phyloP scores from a whole-genome alignment of 2,329 filamentous ascomycete species.

The Calonectria leucothoes region DNA sequence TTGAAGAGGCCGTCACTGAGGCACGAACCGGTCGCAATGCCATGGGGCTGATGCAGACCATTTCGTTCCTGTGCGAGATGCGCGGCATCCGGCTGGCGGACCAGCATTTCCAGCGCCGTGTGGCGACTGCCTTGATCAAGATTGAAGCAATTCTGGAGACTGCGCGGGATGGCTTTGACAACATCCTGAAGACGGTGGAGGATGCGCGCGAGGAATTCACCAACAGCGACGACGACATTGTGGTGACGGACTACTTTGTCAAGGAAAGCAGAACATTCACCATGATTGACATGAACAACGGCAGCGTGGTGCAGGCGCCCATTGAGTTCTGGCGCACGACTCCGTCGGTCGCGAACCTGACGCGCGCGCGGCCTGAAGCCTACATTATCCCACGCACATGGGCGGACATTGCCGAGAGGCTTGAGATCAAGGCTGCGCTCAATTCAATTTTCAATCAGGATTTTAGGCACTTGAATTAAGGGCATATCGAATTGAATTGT shows the following conservation, averaged over 20 bases:
- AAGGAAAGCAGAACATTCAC: neutral
- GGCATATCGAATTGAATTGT: no score
- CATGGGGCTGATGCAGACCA: neutral
- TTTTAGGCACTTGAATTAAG: no score
- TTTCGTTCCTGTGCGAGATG: neutral
- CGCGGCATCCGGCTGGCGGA: neutral
- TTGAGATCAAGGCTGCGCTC: no score
- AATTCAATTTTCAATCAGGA: no score
- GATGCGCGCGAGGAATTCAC: neutral
- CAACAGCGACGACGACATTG: neutral
- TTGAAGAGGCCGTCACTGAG: neutral
- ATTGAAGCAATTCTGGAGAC: neutral
- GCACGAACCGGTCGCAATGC: neutral
- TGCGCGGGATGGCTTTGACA: neutral
- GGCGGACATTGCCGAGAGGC: neutral
- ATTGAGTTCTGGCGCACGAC: neutral
- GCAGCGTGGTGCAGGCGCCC: neutral
- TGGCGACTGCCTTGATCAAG: neutral
- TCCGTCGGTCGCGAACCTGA: neutral
- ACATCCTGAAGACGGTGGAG: neutral
- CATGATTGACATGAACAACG: neutral
- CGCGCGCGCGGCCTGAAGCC: neutral
- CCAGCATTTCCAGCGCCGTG: neutral
- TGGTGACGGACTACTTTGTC: constrained; percentile 1
- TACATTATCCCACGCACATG: neutral